A percentile compares a stretch with the other conserved stretches of the same genome.
Conservation (phyloP, 441 rosid genomes). For the Syzygium syzygioides region DNA sequence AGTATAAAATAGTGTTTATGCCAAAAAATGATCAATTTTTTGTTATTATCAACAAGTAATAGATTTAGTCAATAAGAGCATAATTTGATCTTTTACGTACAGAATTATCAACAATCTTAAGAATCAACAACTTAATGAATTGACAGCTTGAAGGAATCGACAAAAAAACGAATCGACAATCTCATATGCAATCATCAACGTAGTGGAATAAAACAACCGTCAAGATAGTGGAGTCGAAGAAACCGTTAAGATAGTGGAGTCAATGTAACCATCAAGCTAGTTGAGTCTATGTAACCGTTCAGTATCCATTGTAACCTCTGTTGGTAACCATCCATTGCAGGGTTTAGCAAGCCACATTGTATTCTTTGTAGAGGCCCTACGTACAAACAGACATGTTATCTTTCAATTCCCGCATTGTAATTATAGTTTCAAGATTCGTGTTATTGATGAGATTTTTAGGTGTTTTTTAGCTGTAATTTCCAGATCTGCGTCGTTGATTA, state of each 20-base stretch:
- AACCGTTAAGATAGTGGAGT: neutral
- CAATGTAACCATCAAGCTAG: neutral
- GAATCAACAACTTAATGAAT: neutral
- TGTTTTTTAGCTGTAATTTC: neutral
- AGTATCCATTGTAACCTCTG: neutral
- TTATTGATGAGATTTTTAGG: neutral
- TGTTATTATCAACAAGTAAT: neutral
- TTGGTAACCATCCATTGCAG: neutral
- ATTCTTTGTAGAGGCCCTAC: fast-evolving
- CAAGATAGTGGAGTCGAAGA: neutral
- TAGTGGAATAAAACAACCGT: fast-evolving
- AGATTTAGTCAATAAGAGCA: neutral
- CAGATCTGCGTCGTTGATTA: neutral
- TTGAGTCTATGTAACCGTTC: neutral
- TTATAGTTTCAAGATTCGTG: neutral
- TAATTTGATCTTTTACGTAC: neutral
- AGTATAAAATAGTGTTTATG: neutral
- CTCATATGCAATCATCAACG: neutral
- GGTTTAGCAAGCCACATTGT: neutral
- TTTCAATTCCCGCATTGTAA: neutral
- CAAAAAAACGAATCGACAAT: neutral
- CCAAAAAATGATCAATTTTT: neutral
- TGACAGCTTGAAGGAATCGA: too few relatives aligned
- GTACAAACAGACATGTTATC: neutral
- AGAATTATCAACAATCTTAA: fast-evolving